Percentiles rank a stretch among this genome's conserved stretches.
Evolutionary conservation across 2,329 filamentous ascomycete genomes (phyloP).

Genomic region (Fusarium citri): DNA sequence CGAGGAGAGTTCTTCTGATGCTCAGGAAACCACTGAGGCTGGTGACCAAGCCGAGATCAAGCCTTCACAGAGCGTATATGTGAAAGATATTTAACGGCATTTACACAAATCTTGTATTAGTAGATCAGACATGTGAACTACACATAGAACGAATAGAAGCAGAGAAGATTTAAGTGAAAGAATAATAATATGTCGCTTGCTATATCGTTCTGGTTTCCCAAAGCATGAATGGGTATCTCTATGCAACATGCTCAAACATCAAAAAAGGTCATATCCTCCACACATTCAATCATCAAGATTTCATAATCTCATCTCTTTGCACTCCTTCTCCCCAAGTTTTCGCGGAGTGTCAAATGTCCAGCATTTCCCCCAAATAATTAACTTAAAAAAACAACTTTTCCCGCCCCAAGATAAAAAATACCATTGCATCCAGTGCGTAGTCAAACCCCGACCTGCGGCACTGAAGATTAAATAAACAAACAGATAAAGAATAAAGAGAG

Average conservation of each 20-base stretch:
- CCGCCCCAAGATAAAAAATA: constrained; percentile 33
- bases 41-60: neutral
- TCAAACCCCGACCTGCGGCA: constrained; percentile 47
- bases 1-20: constrained; percentile 10
- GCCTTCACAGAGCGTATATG: constrained; percentile 1
- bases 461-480: constrained; percentile 35
- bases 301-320: constrained; percentile 37
- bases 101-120: constrained; percentile 10
- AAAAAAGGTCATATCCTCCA: constrained; percentile 40
- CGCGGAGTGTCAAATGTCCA: constrained; percentile 42
- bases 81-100: neutral
- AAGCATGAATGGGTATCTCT: constrained; percentile 50
- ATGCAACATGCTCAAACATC: constrained; percentile 47
- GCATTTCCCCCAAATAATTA: constrained; percentile 41
- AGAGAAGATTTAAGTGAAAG: constrained; percentile 5
- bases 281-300: constrained; percentile 45
- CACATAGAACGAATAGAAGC: neutral
- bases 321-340: constrained; percentile 29
- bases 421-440: constrained; percentile 47
- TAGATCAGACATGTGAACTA: neutral
- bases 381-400: constrained; percentile 16
- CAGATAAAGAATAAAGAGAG: neutral
- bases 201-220: constrained; percentile 46
- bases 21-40: neutral
- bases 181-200: constrained; percentile 48